A percentile compares a stretch with the other conserved stretches of the same genome.
Conservation (phyloP, 2,329 filamentous ascomycete genomes). For the Zelopaecilomyces penicillatus region DNA sequence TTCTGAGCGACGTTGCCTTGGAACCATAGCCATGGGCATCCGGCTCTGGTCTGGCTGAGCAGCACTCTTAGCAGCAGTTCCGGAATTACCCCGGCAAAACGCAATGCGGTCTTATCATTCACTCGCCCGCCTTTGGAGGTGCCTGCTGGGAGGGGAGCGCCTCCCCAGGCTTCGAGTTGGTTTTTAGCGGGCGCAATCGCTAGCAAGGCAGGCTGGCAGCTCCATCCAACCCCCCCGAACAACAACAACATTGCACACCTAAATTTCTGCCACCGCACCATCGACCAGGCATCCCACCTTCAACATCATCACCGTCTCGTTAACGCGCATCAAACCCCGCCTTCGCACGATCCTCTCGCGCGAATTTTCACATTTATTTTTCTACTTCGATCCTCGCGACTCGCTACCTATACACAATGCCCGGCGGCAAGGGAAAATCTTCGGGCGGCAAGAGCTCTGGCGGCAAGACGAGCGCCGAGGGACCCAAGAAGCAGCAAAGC, state of each 20-base stretch:
- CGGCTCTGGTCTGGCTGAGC: too few relatives aligned
- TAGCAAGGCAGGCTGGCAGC: too few relatives aligned
- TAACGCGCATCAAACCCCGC: constrained; percentile 1
- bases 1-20: too few relatives aligned
- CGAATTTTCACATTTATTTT: constrained; percentile 2
- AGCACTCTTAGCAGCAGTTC: too few relatives aligned
- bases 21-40: too few relatives aligned
- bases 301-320: constrained; percentile 4
- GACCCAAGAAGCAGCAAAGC: constrained; percentile 82
- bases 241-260: constrained; percentile 12
- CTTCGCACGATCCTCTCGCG: not conserved
- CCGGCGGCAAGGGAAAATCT: constrained; percentile 91
- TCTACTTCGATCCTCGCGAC: not conserved
- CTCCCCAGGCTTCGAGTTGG: too few relatives aligned
- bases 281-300: constrained; percentile 6
- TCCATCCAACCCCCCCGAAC: not conserved
- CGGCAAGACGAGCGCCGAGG: constrained; percentile 61
- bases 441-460: constrained; percentile 81
- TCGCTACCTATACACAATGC: constrained; percentile 36
- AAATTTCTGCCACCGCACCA: constrained; percentile 16
- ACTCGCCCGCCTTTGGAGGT: too few relatives aligned
- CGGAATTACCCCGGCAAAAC: too few relatives aligned
- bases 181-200: too few relatives aligned
- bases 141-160: too few relatives aligned
- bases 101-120: too few relatives aligned